Percentiles rank a stretch among this genome's conserved stretches.
Evolutionary conservation across 140 eudicot species (phyloP).

Genomic region (Flaveria floridana): DNA sequence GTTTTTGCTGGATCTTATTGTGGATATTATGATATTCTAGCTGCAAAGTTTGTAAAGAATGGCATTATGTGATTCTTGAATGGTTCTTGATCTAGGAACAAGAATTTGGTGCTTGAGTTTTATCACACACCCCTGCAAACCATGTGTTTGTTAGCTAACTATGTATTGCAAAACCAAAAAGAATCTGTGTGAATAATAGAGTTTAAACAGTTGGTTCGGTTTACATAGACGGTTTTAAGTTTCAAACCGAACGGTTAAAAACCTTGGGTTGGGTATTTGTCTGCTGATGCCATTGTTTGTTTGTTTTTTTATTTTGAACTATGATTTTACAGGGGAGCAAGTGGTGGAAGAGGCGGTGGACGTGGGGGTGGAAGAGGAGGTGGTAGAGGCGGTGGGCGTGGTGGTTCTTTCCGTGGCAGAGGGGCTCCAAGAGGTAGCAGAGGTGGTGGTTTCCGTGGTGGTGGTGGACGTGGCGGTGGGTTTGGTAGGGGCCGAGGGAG

Average conservation of each 20-base stretch:
- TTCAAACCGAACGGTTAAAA: too few relatives aligned
- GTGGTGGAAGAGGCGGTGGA: constrained; percentile 65
- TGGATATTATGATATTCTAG: neutral
- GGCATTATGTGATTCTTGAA: constrained; percentile 11
- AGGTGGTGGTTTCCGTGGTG: constrained; percentile 51
- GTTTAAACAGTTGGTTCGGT: too few relatives aligned
- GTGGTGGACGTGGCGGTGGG: constrained; percentile 52
- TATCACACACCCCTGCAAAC: neutral
- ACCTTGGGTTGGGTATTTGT: neutral
- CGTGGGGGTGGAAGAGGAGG: constrained; percentile 65
- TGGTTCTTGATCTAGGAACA: constrained; percentile 13
- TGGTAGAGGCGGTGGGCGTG: constrained; percentile 54
- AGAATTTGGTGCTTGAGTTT: neutral
- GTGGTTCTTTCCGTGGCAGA: constrained; percentile 68
- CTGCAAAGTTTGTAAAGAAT: neutral
- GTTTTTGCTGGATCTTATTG: neutral
- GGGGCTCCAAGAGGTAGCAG: constrained; percentile 66
- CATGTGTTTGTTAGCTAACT: neutral
- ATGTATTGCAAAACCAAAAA: too few relatives aligned
- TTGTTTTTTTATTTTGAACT: neutral
- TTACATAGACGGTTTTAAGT: too few relatives aligned
- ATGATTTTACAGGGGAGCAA: constrained; percentile 53
- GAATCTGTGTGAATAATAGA: too few relatives aligned
- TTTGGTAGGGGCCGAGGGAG: constrained; percentile 71
- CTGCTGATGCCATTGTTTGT: neutral